Conservation (phyloP, 1,284 basidiomycete species). For the Ganoderma resinaceum region DNA sequence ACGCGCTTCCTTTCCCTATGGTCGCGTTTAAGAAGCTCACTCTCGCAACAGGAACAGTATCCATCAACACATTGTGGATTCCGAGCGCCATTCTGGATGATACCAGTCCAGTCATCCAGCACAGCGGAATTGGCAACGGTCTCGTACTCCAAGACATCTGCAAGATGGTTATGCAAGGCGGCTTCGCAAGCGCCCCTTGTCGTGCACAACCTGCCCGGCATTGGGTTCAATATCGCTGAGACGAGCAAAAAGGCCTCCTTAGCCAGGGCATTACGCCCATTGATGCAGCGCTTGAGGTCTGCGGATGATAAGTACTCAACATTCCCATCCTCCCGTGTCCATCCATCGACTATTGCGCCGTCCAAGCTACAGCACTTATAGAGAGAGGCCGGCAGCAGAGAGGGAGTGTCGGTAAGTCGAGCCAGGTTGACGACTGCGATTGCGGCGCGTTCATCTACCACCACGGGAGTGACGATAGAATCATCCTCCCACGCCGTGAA, state of each 20-base stretch:
- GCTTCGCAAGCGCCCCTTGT: background rate
- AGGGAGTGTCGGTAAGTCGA: background rate
- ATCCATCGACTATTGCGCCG: background rate
- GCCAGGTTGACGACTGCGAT: conserved; percentile 15
- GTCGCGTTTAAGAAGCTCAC: background rate
- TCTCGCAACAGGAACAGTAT: background rate
- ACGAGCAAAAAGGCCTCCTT: background rate
- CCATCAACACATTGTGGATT: background rate
- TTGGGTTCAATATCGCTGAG: background rate
- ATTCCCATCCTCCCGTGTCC: background rate
- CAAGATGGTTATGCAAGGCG: background rate
- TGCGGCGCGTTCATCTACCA: background rate
- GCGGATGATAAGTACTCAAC: background rate
- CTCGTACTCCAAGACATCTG: background rate
- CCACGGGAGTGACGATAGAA: background rate
- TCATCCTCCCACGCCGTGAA: background rate
- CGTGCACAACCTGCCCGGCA: background rate
- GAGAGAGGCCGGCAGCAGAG: conserved; percentile 6
- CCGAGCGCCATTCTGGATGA: background rate
- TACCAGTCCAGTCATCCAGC: background rate
- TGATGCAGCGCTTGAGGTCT: background rate
- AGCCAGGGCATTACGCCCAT: background rate
- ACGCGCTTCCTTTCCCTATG: background rate
- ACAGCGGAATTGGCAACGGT: background rate
- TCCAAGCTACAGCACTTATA: background rate